These are phyloP conservation scores for Kluyveromyces nonfermentans DNA, from an alignment of 805 yeast genomes.

Conservation along the genomic window DNA sequence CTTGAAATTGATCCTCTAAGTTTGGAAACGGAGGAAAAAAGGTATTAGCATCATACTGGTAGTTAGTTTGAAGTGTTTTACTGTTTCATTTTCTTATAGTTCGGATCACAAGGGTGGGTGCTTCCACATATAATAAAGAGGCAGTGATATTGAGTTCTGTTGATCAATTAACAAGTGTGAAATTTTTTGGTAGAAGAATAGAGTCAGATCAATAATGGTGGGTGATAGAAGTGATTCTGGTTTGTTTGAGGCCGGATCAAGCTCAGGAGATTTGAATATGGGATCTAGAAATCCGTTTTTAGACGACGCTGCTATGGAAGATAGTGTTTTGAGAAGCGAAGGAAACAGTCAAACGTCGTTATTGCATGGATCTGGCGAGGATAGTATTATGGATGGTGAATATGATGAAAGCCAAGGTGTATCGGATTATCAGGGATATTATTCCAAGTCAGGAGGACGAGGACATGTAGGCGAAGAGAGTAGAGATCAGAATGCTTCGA, in stretches of 20 bases:
- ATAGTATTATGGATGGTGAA: neutral
- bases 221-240: neutral
- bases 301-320: slow-evolving; percentile 8
- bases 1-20: no score
- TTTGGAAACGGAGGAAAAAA: no score
- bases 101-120: neutral
- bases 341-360: slow-evolving; percentile 7
- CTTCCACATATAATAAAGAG: neutral
- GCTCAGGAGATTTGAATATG: neutral
- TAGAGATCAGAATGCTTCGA: neutral
- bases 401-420: slow-evolving; percentile 4
- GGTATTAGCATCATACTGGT: no score
- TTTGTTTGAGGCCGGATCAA: neutral
- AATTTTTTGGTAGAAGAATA: no score
- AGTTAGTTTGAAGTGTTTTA: no score
- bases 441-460: slow-evolving; percentile 15
- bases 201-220: neutral
- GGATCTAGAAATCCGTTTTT: slow-evolving; percentile 8
- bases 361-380: slow-evolving; percentile 1
- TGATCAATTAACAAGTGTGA: neutral
- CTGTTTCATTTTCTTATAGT: no score
- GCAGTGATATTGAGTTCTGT: neutral
- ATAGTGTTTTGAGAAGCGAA: slow-evolving; percentile 7
- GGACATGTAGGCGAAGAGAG: neutral
- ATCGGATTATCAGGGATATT: slow-evolving; percentile 27